Evolutionary conservation across 2,329 filamentous ascomycete genomes (phyloP).

Genomic region (Fusarium continuum): DNA sequence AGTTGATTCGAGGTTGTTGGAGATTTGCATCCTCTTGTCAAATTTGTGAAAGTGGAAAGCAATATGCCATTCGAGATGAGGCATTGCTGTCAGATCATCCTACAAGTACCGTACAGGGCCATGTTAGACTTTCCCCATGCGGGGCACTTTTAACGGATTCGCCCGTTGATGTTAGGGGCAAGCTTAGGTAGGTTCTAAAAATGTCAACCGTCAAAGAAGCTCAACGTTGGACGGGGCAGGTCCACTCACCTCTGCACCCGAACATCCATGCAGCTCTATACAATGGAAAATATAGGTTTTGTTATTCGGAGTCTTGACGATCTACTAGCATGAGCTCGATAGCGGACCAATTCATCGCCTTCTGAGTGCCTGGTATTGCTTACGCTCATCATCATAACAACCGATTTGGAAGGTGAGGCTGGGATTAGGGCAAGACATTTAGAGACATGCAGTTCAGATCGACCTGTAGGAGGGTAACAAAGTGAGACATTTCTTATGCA

Average conservation of each 20-base stretch:
- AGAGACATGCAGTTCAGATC: slow-evolving; percentile 43
- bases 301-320: neutral
- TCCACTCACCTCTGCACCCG: slow-evolving; percentile 10
- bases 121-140: slow-evolving; percentile 14
- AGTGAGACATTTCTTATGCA: slow-evolving; percentile 51
- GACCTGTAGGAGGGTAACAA: slow-evolving; percentile 48
- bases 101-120: slow-evolving; percentile 9
- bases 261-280: slow-evolving; percentile 8
- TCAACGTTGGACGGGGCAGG: neutral
- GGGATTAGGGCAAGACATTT: slow-evolving; percentile 39
- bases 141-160: slow-evolving; percentile 13
- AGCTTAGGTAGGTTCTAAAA: slow-evolving; percentile 7
- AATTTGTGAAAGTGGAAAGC: neutral
- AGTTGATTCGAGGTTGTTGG: slow-evolving; percentile 26
- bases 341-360: neutral
- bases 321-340: neutral
- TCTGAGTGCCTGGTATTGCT: slow-evolving; percentile 3
- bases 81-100: slow-evolving; percentile 30
- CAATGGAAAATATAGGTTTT: neutral
- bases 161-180: slow-evolving; percentile 4
- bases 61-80: slow-evolving; percentile 7
- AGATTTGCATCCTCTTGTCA: slow-evolving; percentile 1
- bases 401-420: slow-evolving; percentile 18
- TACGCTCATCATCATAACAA: slow-evolving; percentile 11
- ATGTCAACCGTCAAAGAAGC: neutral